Base-by-base conservation (phyloP, 805 yeast species). In the Teunomyces gatunensis region DNA sequence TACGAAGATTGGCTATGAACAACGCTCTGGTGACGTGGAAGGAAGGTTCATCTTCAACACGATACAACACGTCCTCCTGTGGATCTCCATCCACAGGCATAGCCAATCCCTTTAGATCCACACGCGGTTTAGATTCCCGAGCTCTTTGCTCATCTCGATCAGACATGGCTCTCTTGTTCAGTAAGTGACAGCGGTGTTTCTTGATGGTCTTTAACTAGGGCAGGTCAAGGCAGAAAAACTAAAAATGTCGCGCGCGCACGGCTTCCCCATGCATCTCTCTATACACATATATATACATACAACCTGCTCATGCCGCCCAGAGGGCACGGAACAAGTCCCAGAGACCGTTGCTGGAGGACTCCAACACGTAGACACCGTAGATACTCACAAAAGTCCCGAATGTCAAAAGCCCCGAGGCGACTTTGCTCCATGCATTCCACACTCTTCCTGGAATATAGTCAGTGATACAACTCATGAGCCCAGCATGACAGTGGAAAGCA, bases 401-500 rank as follows among this genome's bases (percentile, higher is more conserved):
- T 33, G 81, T 78, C 58, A 94, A 78, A 47, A 89, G 64, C 52
- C 76, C 77, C 74, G 81, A 71, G 47, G 96, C 91, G 33, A 78
- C 71, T 51, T 77, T 76, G 70, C 89, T 85, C 78, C 87, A 81
- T 36, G 74, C 66, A 32, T 96, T 96, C 68, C 85, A 94, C 20
- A 84, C 88, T 65, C 99, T 80, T 63, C 74, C 69, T 36, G 97
- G 97, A 47, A 92, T 85, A 71, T 92, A 94, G 69, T 92, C 99
- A 50, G 84, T 84, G 60, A 94, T 90, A 75, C 97, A 92, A 40
- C 95, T 77, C 67, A 86, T 86, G 70, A 94, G 81, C 10, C 98
- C 99, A 57, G 86, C 80, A 67, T 85, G 89, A 47, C 86, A 77
- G 71, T 94, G 98, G 50, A 84, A 78, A 57, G 92, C 69, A 44